Evolutionary conservation across 345 rosid genomes (phyloP).

Genomic region (Rhizophora apiculata): DNA sequence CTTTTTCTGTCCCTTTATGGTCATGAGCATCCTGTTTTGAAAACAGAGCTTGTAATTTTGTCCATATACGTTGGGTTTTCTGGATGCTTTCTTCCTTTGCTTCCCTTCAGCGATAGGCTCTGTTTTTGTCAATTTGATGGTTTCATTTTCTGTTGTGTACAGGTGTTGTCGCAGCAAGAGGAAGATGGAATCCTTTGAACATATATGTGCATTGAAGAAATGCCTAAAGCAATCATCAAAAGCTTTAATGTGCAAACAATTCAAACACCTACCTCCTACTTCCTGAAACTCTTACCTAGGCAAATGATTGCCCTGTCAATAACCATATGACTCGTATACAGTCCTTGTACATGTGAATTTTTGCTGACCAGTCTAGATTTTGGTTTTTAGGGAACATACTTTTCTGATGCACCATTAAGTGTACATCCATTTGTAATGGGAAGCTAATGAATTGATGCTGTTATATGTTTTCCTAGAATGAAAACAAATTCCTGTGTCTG

Average conservation of each 20-base stretch:
- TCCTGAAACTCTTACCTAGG: conserved; percentile 15
- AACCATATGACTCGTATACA: conserved; percentile 17
- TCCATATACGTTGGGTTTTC: conserved; percentile 7
- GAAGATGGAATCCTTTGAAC: conserved; percentile 58
- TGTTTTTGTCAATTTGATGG: conserved; percentile 63
- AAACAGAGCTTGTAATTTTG: neutral
- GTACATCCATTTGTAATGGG: conserved; percentile 12
- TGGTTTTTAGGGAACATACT: neutral
- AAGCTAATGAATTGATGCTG: neutral
- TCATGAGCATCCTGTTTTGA: conserved; percentile 7
- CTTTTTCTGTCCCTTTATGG: neutral
- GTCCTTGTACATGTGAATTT: conserved; percentile 20
- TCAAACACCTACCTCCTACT: conserved; percentile 22
- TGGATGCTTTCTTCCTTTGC: conserved; percentile 10
- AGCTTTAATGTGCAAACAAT: conserved; percentile 35
- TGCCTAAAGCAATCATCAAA: conserved; percentile 40
- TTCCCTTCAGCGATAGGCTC: conserved; percentile 17
- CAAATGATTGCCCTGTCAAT: conserved; percentile 12
- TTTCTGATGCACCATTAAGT: conserved; percentile 2
- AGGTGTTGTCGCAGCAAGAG: conserved; percentile 62
- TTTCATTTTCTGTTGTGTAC: conserved; percentile 52
- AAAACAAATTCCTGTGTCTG: conserved; percentile 6
- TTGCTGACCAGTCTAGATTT: conserved; percentile 11
- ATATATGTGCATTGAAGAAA: conserved; percentile 57
- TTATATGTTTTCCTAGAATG: conserved; percentile 4